phyloP scores from a whole-genome alignment of 352 stramenopile genomes.

The Globisporangium yorkense region DNA sequence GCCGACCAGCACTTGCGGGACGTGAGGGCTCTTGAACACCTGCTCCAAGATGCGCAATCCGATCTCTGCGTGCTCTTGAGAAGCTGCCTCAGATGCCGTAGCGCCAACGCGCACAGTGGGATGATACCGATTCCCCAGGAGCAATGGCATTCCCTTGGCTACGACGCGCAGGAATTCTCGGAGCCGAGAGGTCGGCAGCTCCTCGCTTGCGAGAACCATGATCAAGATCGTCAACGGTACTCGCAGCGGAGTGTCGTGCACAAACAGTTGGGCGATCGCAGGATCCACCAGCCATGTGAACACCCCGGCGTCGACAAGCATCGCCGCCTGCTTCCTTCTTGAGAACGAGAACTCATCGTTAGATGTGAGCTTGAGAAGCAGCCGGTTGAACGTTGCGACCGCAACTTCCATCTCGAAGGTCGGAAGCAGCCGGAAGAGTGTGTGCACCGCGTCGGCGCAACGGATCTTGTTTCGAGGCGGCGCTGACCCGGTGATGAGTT shows the following conservation, averaged over 20 bases:
- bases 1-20: slow-evolving; percentile 51
- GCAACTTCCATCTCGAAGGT: slow-evolving; percentile 21
- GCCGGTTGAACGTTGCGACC: slow-evolving; percentile 24
- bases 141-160: slow-evolving; percentile 40
- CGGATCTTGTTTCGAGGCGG: slow-evolving; percentile 42
- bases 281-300: slow-evolving; percentile 55
- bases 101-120: neutral
- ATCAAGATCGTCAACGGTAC: slow-evolving; percentile 32
- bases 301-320: slow-evolving; percentile 40
- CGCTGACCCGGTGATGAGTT: slow-evolving; percentile 40
- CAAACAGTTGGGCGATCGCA: slow-evolving; percentile 27
- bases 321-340: slow-evolving; percentile 39
- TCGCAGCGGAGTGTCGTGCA: slow-evolving; percentile 29
- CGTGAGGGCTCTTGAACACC: slow-evolving; percentile 29
- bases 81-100: neutral
- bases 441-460: slow-evolving; percentile 48
- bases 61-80: slow-evolving; percentile 19
- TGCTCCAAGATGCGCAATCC: slow-evolving; percentile 41
- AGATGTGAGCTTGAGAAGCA: slow-evolving; percentile 41
- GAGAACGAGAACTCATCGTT: slow-evolving; percentile 36
- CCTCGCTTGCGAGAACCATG: slow-evolving; percentile 33
- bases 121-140: slow-evolving; percentile 26
- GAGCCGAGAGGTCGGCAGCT: slow-evolving; percentile 42
- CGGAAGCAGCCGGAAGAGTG: slow-evolving; percentile 45
- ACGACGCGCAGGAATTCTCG: slow-evolving; percentile 49